Evolutionary conservation across 2,329 filamentous ascomycete genomes (phyloP), one percentile per base, ranked within the genome.

Genomic region (Aureobasidium namibiae): DNA sequence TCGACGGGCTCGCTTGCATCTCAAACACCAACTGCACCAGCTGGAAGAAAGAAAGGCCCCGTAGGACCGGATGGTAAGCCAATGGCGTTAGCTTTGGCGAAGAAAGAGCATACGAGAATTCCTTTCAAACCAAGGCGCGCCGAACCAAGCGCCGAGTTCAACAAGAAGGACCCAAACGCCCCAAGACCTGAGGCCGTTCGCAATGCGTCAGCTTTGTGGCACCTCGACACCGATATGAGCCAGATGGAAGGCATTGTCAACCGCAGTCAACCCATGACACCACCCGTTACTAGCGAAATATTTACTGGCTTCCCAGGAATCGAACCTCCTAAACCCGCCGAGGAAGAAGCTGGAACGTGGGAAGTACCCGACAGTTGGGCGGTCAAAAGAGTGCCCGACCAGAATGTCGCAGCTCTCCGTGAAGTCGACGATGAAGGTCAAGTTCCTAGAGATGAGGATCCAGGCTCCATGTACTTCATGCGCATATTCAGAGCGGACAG

Each of bases 361-460:
- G 89, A 95, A 71, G 92, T 92, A 3, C 92, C 94, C 1, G 92
- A 97, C 72, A 96, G 92, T 70, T 99, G 94, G 94, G 91, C 89
- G 53, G 92, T 97, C 26, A 89, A 89, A 65, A 86, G 85, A 60
- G 74, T 77, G 39, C 83, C 82, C 8, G 86, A 90, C 65, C 87
- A 90, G 58, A 81, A 81, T 62, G 76, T 80, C 54, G 72, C 75
- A 13, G 68, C 80, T n/a, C 64, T 81, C 77, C 65, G 75, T 70
- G 88, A 90, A 60, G 76, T 82, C 14, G 88, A 91, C 63, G 88
- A 92, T 58, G 77, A 81, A 29, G 85, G 83, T 48, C 82, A 83
- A 53, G 80, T 84, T n/a, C 79, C 83, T 7, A 82, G 83, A 21
- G 60, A 61, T 7, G 88, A 92, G 59, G 88, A 92, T 70, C 89